Evolutionary conservation across 192 early-diverging fungal genomes (phyloP), one percentile per base, ranked within the genome.

Genomic region (Mortierella alpina): DNA sequence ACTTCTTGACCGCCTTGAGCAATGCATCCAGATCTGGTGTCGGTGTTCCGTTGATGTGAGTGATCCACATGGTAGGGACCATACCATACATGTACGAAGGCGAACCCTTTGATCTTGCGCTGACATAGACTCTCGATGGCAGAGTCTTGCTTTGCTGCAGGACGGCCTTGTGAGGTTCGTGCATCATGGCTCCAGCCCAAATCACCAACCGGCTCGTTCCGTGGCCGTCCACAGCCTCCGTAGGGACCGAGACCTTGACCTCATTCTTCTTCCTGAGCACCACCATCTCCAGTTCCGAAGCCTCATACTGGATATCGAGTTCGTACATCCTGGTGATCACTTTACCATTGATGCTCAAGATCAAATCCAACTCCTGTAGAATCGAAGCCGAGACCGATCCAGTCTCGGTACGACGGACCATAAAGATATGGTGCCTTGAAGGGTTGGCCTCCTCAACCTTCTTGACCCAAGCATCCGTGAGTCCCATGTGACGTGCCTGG

Each of bases 181-280:
- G 93, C 75, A 95, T 83, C 22, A 89, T 85, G 11, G 92, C 94
- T 18, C 96, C 96, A 5, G 94, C 93, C 96, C 96, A 97, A 60
- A 91, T 86, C 42, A 96, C 91, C 10, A 95, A 83, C 65, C 91
- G 90, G 20, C 84, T 87, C 7, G 89, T 93, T 49, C 87, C 90
- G 67, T 85, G 82, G 40, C 88, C 86, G 57, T 85, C 86, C 44
- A 86, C 70, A 11, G 84, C 84, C 44, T 85, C 89, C 0, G 93
- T 95, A n/a, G 90, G 89, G 4, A 96, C 92, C 18, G 83, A 74
- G n/a, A 98, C 60, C 0, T 76, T 84, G 70, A 94, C 73, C 71
- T 95, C 95, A 20, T 85, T 65, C 80, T 94, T 94, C 66, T 92
- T 86, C 55, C 96, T 84, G 64, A 98, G 58, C 7, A 92, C 85